A percentile compares a stretch with the other conserved stretches of the same genome.
Evolutionary conservation across 129 eudicot species (phyloP).

Genomic region (Arctium lappa): DNA sequence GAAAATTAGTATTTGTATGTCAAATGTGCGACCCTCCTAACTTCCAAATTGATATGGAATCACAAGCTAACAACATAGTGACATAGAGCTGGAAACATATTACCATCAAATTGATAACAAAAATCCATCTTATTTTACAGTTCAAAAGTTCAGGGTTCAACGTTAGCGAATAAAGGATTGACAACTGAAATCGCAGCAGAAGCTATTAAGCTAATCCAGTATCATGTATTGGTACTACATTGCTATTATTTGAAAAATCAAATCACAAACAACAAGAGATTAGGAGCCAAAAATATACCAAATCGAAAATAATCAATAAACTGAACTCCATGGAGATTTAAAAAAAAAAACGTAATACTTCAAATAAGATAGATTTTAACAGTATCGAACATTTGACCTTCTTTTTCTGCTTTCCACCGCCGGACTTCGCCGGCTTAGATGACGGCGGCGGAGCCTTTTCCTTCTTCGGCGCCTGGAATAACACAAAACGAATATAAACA

Average conservation of each 20-base stretch:
- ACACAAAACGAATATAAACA: background rate
- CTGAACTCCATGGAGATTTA: background rate
- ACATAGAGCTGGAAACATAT: background rate
- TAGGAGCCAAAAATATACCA: background rate
- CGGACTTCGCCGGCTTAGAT: slow-evolving; percentile 85
- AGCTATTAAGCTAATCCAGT: background rate
- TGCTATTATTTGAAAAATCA: background rate
- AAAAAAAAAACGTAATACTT: background rate
- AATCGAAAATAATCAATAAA: background rate
- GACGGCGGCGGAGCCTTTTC: slow-evolving; percentile 83
- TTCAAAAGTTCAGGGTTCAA: background rate
- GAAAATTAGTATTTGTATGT: background rate
- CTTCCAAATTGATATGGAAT: background rate
- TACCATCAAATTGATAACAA: background rate
- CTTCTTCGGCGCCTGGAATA: slow-evolving; percentile 71
- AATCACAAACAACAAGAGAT: background rate
- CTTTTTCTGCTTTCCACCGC: slow-evolving; percentile 92
- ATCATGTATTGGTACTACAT: background rate
- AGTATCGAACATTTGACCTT: slow-evolving; percentile 38
- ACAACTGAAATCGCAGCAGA: background rate
- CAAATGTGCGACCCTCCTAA: background rate
- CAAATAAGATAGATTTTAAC: no score
- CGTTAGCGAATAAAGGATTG: background rate
- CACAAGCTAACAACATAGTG: background rate
- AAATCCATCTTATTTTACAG: background rate